Base-by-base conservation (phyloP, 1,139 yeast species). In the Suhomyces choctaworum region DNA sequence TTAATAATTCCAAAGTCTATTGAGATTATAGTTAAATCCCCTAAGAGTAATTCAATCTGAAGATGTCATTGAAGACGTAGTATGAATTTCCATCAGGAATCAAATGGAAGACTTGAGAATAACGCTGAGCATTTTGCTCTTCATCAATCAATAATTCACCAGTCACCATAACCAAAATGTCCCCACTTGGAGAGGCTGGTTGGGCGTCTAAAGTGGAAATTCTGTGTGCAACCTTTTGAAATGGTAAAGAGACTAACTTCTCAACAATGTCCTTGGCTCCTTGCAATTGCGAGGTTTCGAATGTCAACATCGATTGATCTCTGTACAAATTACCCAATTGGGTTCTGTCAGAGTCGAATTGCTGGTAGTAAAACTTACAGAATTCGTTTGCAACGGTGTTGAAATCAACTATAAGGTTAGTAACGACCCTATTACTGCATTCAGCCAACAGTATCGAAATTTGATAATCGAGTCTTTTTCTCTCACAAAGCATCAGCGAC, bases 131-230 rank as follows among this genome's bases (percentile, higher is more conserved):
- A 64, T 88, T 88, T 58, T 82, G 85, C 69, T 92, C 97, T 46
- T 90, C 97, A 60, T 92, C 99, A 52, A 84, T 78, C 50, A 89
- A 66, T 51, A 92, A 77, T 64, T 88, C 96, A 47, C 99, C 99
- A 37, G 99, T 92, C 51, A 92, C 97, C 95, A 92, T 84, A 40
- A 90, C 97, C 55, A 92, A 75, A 41, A 92, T 95, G 58, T 90
- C 97, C 44, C 97, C 97, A 51, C 72, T 78, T 42, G 95, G 87
- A 43, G 96, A 84, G 26, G 94, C 96, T 31, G 98, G 98, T 70
- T 92, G 99, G 32, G 97, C 98, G 58, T 92, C 98, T 56, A 92
- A 76, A 31, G 98, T 90, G 39, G 95, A 81, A 58, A 92, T 83
- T 68, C 94, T 78, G 73, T 92, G 99, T 33, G 78, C 82, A 42